These are phyloP conservation scores for Diutina sp. DNA, from an alignment of 1,139 yeast species.

Conservation along the genomic window DNA sequence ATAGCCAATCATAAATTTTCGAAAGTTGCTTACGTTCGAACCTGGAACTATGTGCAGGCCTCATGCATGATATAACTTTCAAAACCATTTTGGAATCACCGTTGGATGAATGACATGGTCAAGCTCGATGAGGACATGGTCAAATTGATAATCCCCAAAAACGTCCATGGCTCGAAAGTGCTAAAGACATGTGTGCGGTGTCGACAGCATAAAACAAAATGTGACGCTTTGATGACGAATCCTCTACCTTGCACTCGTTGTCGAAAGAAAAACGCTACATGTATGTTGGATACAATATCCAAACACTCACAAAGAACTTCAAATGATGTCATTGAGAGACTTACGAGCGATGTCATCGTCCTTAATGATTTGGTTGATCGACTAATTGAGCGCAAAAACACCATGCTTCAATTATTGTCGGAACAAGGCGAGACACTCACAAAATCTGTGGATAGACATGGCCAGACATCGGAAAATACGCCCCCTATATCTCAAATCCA, in stretches of 20 bases:
- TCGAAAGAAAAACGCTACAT: slow-evolving; percentile 32
- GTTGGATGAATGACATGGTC: not conserved
- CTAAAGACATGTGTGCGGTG: slow-evolving; percentile 52
- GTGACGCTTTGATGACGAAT: slow-evolving; percentile 38
- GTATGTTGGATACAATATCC: slow-evolving; percentile 26
- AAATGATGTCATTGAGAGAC: not conserved
- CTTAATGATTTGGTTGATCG: not conserved
- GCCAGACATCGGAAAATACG: not conserved
- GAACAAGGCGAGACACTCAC: not conserved
- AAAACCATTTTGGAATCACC: not conserved
- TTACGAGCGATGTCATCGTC: not conserved
- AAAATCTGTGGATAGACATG: not conserved
- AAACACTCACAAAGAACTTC: not conserved
- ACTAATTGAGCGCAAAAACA: not conserved
- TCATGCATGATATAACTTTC: not conserved
- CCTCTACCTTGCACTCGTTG: slow-evolving; percentile 53
- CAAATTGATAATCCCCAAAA: not conserved
- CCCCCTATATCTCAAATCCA: not conserved
- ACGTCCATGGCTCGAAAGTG: slow-evolving; percentile 6
- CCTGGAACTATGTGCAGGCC: not conserved
- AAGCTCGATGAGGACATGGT: not conserved
- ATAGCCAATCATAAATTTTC: not conserved
- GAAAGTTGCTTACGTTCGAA: not conserved
- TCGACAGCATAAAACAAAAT: slow-evolving; percentile 51
- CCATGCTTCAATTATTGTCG: not conserved